Evolutionary conservation across 1,284 basidiomycete genomes (phyloP), one percentile per base, ranked within the genome.

Genomic region (Leccinum olivaceoglutinosum): DNA sequence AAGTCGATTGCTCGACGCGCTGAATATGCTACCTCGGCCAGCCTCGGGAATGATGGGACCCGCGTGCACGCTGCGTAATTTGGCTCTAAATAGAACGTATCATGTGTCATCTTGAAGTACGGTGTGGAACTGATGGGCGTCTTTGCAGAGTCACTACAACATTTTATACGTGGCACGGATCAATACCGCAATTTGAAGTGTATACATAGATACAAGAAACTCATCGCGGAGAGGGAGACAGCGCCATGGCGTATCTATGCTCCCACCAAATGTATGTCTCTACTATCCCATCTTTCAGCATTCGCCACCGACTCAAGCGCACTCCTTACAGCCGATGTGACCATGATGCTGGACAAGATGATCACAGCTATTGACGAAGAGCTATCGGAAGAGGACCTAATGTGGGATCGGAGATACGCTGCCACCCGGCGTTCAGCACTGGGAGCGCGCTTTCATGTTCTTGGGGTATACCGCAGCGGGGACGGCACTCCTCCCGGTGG

Each of bases 1-100:
- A 16, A 32, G 11, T 55, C 32, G 32, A 5, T 55, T n/a, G 12
- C 16, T 29, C 29, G 29, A 29, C 14, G 18, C 59, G 16, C 16
- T 3, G 2, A 32, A 55, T 44, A 5, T 10, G 8, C 14, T 12
- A 1, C 11, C 53, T 18, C 56, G 2, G 11, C 63, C 63, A 32
- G 56, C 70, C n/a, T 71, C 72, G 2, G 54, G 56, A 64, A 70
- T 71, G 65, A 8, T 73, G 56, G 70, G 71, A 32, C 71, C 67
- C 1, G 62, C 65, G 36, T 73, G 65, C 38, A 69, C 72, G 2
- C 36, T 71, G 29, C 68, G 62, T 21, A 62, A 62, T n/a, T 53
- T 71, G 21, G 68, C 60, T 9, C 67, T 61, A 38, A 61, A 65
- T 5, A 29, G 70, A 32, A 34, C 21, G 53, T 63, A 70, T 61